Evolutionary conservation across 2,329 filamentous ascomycete genomes (phyloP).

Genomic region (Penicillium aurantiogriseum): DNA sequence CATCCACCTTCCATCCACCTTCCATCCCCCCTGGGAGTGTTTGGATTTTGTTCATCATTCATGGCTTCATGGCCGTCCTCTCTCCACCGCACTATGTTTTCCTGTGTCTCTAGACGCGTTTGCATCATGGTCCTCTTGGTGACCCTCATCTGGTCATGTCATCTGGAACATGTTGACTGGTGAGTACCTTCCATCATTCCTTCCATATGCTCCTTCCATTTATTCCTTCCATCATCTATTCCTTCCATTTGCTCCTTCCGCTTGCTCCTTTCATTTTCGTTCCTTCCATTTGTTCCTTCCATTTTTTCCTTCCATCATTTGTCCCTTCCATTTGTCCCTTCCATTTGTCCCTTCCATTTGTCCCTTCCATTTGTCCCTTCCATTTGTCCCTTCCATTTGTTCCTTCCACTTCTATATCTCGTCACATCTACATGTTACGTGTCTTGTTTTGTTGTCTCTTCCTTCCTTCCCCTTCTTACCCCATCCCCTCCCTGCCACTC

Average conservation of each 20-base stretch:
- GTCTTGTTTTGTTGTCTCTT: neutral
- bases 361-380: neutral
- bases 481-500: neutral
- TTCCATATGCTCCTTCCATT: neutral
- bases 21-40: neutral
- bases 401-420: neutral
- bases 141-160: neutral
- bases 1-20: neutral
- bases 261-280: neutral
- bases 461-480: too few species aligned
- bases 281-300: neutral
- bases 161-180: neutral
- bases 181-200: neutral
- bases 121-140: neutral
- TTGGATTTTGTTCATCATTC: neutral
- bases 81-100: neutral
- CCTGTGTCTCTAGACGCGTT: neutral
- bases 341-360: neutral
- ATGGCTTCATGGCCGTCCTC: neutral
- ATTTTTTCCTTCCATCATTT: neutral
- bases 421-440: too few species aligned
- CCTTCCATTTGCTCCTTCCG: neutral
- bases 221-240: neutral
- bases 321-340: neutral
- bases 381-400: too few species aligned